A percentile compares a stretch with the other conserved stretches of the same genome.
Evolutionary conservation across 495 filamentous ascomycete species (phyloP).

Genomic region (Annulohypoxylon bovei): DNA sequence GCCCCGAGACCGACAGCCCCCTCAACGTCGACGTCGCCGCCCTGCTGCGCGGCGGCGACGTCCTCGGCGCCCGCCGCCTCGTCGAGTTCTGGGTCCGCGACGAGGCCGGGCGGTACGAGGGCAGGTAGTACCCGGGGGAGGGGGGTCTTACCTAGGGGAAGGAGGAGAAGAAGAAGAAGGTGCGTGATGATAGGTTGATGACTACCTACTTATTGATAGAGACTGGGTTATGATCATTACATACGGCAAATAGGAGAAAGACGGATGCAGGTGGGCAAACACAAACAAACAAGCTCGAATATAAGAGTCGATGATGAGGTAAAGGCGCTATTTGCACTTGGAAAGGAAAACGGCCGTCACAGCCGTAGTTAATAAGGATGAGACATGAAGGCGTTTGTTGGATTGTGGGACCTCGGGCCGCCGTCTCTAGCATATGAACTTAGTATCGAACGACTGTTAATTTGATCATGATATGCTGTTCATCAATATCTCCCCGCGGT

Average conservation of each 20-base stretch:
- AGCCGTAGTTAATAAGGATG: background rate
- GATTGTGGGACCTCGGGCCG: constrained; percentile 8
- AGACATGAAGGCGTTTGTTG: constrained; percentile 19
- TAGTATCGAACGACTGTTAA: background rate
- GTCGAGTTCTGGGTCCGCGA: constrained; percentile 80
- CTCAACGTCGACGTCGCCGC: constrained; percentile 89
- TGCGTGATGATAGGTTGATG: background rate
- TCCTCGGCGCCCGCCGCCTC: constrained; percentile 77
- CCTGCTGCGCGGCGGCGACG: constrained; percentile 78
- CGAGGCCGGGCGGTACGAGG: constrained; percentile 60
- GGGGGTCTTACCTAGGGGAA: background rate
- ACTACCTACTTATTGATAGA: background rate
- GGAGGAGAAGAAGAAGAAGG: background rate
- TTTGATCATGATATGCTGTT: constrained; percentile 2
- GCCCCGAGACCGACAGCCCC: constrained; percentile 82
- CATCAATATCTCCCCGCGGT: background rate
- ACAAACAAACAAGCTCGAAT: background rate
- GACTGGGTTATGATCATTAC: constrained; percentile 5
- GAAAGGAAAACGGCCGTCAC: background rate
- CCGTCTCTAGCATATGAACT: constrained; percentile 4
- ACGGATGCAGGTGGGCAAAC: background rate
- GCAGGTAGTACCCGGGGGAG: constrained; percentile 35
- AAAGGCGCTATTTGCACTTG: constrained; percentile 18
- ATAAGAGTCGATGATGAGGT: background rate
- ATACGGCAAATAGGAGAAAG: background rate